Evolutionary conservation across 257 asterid species (phyloP).

Genomic region (Lithospermum erythrorhizon): DNA sequence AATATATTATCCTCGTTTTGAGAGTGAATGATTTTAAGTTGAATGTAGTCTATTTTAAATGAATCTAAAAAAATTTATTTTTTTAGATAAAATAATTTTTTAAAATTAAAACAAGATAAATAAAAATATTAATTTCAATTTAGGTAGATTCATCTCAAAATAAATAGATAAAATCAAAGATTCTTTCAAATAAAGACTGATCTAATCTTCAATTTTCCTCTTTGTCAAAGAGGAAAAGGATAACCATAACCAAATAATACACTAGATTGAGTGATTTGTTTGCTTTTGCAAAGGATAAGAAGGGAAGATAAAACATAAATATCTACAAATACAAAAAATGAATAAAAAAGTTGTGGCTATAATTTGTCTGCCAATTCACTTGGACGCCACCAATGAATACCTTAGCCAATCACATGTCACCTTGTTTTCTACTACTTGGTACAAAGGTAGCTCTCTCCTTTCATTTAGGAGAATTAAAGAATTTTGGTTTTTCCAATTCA

Average conservation of each 20-base stretch:
- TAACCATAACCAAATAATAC: not conserved
- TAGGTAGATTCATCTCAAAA: too few species aligned
- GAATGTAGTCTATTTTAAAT: too few species aligned
- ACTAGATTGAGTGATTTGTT: conserved; percentile 3
- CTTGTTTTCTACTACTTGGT: not conserved
- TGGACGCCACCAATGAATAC: not conserved
- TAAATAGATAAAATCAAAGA: not conserved
- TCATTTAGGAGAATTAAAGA: too few species aligned
- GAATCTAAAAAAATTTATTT: too few species aligned
- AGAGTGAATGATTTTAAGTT: too few species aligned
- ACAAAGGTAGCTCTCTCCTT: too few species aligned
- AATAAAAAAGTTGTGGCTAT: conserved; percentile 2
- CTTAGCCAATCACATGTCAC: conserved; percentile 3
- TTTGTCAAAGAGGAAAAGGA: not conserved
- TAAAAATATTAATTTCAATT: too few species aligned
- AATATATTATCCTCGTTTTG: too few species aligned
- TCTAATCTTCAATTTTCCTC: not conserved
- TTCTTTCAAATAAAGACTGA: not conserved
- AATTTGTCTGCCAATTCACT: not conserved
- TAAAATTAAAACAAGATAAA: too few species aligned
- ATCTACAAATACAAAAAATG: not conserved
- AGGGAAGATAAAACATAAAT: not conserved
- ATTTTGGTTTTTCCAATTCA: not conserved
- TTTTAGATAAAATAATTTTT: too few species aligned
- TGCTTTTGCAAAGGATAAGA: conserved; percentile 5